These are phyloP conservation scores for Solanum hybrid DNA, from an alignment of 305 asterid species.

Conservation along the genomic window DNA sequence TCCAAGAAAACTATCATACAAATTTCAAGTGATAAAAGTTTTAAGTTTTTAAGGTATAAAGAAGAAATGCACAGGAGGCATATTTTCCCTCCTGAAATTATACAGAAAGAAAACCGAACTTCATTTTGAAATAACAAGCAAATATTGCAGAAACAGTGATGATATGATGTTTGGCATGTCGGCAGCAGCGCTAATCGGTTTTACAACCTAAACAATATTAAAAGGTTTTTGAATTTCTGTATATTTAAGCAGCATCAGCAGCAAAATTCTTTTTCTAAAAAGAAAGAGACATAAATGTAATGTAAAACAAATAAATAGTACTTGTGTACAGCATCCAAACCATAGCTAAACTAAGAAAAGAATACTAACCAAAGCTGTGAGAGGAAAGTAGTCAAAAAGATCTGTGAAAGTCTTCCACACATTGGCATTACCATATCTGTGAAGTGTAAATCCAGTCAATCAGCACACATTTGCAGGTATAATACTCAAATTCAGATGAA, in stretches of 20 bases:
- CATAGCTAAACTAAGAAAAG: background rate
- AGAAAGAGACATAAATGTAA: background rate
- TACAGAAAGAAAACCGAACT: background rate
- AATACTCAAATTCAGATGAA: background rate
- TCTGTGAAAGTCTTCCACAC: slow-evolving; percentile 78
- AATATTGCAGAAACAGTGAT: background rate
- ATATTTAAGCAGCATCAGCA: background rate
- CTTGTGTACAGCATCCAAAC: background rate
- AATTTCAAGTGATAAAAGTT: background rate
- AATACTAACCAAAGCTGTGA: slow-evolving; percentile 64
- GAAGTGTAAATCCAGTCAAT: background rate
- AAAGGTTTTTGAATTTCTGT: background rate
- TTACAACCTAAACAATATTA: background rate
- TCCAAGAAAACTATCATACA: background rate
- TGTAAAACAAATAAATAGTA: background rate
- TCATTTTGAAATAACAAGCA: background rate
- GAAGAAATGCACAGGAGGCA: background rate
- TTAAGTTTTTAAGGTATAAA: background rate
- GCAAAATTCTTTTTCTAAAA: background rate
- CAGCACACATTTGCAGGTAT: background rate
- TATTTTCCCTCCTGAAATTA: background rate
- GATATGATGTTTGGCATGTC: background rate
- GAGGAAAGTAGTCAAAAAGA: slow-evolving; percentile 63
- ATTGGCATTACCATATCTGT: slow-evolving; percentile 68
- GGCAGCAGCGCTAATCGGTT: background rate